Base-by-base conservation (phyloP, 768 basidiomycete species). In the Gloeopeniophorella convolvens region DNA sequence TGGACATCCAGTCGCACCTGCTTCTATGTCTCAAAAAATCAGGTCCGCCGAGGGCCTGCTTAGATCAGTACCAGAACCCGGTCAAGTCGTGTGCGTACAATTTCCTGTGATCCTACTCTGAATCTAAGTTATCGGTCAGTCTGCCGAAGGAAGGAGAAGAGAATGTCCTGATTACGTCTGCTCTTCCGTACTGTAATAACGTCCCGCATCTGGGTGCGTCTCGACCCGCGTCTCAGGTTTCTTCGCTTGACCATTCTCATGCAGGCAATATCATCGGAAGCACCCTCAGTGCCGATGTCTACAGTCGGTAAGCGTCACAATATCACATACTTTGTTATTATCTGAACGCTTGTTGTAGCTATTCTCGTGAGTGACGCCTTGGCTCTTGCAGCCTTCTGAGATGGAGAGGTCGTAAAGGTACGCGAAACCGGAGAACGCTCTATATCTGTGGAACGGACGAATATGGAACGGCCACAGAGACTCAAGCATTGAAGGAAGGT, bases 401-500 rank as follows among this genome's bases (percentile, higher is more conserved):
- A 37, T 50, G 52, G 32, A 56, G 51, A 28, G n/a, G 16, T 41
- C 28, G 6, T 21, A 5, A 45, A 74, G 72, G 80, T 28, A 86
- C 90, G 26, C 74, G 86, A 61, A 96, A 98, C 72, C 75, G 86
- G 60, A 82, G 84, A 36, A 95, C 92, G 0, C 74, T 98, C 27
- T 99, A 95, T 65, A 77, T 99, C 48, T 99, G 96, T 67, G 96
- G 96, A 23, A 98, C 96, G 4, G 96, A 99, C 63, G 96, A 99
- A 68, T 99, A 99, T 61, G 96, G 96, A n/a, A 99, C 96, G 6
- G 95, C 96, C 0, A 96, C 96, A 0, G 96, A 99, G 72, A 97
- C 94, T 2, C 94, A 96, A 66, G 95, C 96, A 3, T 66, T 91
- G 51, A 91, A 92, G 63, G 91, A 95, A 64, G 80, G 83, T 0